Percentiles rank a stretch among this genome's conserved stretches.
phyloP scores from a whole-genome alignment of 805 yeast genomes.

The Scheffersomyces lignosus region DNA sequence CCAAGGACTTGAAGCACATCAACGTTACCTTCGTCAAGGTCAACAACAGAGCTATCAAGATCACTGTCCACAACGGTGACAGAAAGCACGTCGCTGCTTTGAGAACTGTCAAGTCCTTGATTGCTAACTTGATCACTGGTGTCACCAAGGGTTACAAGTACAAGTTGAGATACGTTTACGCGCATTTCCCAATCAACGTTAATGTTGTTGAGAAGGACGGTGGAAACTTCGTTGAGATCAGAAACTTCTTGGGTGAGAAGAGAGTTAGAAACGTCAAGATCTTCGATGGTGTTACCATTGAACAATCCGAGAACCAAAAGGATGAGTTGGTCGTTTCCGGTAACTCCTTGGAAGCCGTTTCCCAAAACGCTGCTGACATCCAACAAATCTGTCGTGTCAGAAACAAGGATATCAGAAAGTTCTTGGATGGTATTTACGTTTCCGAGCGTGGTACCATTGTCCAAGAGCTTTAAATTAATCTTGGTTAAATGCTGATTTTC shows the following conservation, averaged over 20 bases:
- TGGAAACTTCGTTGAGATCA: slow-evolving; percentile 80
- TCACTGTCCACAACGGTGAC: slow-evolving; percentile 97
- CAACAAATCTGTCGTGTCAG: slow-evolving; percentile 98
- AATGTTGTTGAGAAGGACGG: slow-evolving; percentile 83
- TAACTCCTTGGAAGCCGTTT: slow-evolving; percentile 95
- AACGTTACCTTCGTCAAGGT: slow-evolving; percentile 90
- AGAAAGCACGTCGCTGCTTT: slow-evolving; percentile 99
- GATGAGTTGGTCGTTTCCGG: slow-evolving; percentile 93
- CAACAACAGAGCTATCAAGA: slow-evolving; percentile 69
- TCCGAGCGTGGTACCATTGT: slow-evolving; percentile 90
- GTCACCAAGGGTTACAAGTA: slow-evolving; percentile 98
- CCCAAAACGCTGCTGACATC: slow-evolving; percentile 97
- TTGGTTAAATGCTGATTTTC: too few species aligned
- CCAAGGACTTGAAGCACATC: slow-evolving; percentile 90
- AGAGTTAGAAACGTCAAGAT: slow-evolving; percentile 87
- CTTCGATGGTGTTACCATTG: slow-evolving; percentile 85
- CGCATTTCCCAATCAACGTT: slow-evolving; percentile 99
- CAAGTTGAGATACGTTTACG: slow-evolving; percentile 99
- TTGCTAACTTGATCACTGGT: slow-evolving; percentile 94
- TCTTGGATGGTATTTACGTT: slow-evolving; percentile 99
- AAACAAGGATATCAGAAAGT: slow-evolving; percentile 99
- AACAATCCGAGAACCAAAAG: slow-evolving; percentile 80
- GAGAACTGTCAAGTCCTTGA: slow-evolving; percentile 96
- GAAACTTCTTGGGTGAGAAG: slow-evolving; percentile 99
- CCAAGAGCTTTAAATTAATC: slow-evolving; percentile 48